These are phyloP conservation scores for Saccharomycopsis fibuligera DNA, from an alignment of 805 yeast genomes.

Conservation along the genomic window DNA sequence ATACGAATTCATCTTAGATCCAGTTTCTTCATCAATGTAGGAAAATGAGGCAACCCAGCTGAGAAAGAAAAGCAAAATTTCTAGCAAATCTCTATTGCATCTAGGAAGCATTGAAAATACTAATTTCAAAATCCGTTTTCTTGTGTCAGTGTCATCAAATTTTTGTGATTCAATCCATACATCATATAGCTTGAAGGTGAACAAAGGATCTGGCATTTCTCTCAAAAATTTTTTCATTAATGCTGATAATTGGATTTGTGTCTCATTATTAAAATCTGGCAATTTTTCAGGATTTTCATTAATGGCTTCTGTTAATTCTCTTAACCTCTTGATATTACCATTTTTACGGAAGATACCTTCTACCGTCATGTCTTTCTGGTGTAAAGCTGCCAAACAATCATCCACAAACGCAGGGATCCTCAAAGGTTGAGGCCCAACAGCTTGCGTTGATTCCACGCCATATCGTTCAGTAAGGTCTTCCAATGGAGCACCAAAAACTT, in stretches of 20 bases:
- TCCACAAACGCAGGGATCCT: slow-evolving; percentile 82
- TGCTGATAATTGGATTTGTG: slow-evolving; percentile 90
- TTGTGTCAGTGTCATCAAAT: slow-evolving; percentile 36
- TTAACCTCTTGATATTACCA: slow-evolving; percentile 83
- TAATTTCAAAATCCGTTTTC: slow-evolving; percentile 51
- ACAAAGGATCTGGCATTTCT: slow-evolving; percentile 86
- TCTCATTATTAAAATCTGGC: slow-evolving; percentile 68
- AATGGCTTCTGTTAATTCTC: slow-evolving; percentile 65
- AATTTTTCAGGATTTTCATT: slow-evolving; percentile 66
- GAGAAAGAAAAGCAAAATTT: slow-evolving; percentile 77
- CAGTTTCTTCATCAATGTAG: slow-evolving; percentile 81
- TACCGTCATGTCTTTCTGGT: slow-evolving; percentile 87
- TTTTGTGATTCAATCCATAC: slow-evolving; percentile 72
- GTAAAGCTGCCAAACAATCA: slow-evolving; percentile 74
- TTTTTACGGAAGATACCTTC: slow-evolving; percentile 96
- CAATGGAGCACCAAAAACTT: slow-evolving; percentile 76
- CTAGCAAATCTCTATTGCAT: slow-evolving; percentile 75
- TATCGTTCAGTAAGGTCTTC: slow-evolving; percentile 56
- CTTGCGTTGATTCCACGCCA: slow-evolving; percentile 75
- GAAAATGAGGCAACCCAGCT: slow-evolving; percentile 96
- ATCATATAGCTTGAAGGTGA: slow-evolving; percentile 69
- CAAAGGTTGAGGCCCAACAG: slow-evolving; percentile 75
- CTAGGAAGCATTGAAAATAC: slow-evolving; percentile 76
- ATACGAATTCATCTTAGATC: slow-evolving; percentile 94
- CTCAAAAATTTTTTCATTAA: slow-evolving; percentile 84